These are phyloP conservation scores for Globisporangium middletonii DNA, from an alignment of 352 stramenopile genomes.

Conservation along the genomic window DNA sequence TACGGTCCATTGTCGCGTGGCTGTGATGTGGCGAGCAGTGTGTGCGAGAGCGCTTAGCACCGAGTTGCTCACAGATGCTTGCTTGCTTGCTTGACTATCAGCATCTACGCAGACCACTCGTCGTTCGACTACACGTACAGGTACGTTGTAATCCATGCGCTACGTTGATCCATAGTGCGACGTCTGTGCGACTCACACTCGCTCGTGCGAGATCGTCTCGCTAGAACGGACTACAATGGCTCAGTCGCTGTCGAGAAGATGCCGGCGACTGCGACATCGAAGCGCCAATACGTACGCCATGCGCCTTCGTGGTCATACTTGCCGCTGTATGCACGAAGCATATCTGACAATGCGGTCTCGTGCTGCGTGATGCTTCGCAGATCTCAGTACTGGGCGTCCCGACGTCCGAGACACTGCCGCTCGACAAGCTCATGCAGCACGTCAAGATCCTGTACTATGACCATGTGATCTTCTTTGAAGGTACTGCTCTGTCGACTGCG, in stretches of 20 bases:
- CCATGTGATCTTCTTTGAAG: conserved; percentile 54
- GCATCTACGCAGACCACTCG: conserved; percentile 22
- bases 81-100: conserved; percentile 2
- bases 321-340: neutral
- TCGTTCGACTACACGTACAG: conserved; percentile 62
- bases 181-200: neutral
- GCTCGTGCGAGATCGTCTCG: neutral
- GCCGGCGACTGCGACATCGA: neutral
- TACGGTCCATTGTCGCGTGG: conserved; percentile 4
- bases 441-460: conserved; percentile 57
- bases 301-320: neutral
- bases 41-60: neutral
- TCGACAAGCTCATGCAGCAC: conserved; percentile 48
- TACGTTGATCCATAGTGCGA: neutral
- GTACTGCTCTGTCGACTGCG: conserved; percentile 9
- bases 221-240: conserved; percentile 29
- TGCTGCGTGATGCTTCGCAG: neutral
- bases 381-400: conserved; percentile 5
- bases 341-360: neutral
- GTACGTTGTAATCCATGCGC: conserved; percentile 5
- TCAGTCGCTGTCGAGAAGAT: conserved; percentile 20
- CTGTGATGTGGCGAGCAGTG: neutral
- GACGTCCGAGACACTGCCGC: conserved; percentile 32
- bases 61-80: neutral
- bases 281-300: conserved; percentile 6